Evolutionary conservation across 257 asterid species (phyloP).

Genomic region (Petrea volubilis): DNA sequence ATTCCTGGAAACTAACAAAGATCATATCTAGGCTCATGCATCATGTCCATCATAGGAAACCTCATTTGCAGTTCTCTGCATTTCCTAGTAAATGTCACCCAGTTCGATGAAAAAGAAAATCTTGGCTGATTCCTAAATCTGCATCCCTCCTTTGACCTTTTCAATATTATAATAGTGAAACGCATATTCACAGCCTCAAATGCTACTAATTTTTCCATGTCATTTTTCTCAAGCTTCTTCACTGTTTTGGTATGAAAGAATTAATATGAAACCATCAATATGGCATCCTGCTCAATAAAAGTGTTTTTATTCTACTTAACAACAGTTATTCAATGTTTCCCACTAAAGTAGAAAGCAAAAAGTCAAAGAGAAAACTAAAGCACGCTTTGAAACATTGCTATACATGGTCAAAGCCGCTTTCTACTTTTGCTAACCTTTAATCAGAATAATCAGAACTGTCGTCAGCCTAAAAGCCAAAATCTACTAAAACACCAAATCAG

Average conservation of each 20-base stretch:
- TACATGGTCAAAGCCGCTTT: constrained; percentile 4
- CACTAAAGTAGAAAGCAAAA: neutral
- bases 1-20: neutral
- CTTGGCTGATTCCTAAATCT: constrained; percentile 6
- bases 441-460: neutral
- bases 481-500: neutral
- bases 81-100: neutral
- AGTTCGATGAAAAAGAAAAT: neutral
- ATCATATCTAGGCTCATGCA: neutral
- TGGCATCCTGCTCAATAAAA: neutral
- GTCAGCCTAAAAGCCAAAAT: constrained; percentile 10
- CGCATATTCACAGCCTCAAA: constrained; percentile 1
- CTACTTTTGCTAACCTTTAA: neutral
- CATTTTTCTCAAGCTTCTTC: neutral
- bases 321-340: neutral
- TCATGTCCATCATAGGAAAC: constrained; percentile 1
- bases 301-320: neutral
- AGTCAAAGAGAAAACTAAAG: constrained; percentile 7
- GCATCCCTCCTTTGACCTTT: constrained; percentile 1
- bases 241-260: neutral
- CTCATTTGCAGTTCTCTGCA: neutral
- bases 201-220: neutral
- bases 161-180: neutral
- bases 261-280: neutral
- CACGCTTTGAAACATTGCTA: neutral